Base-by-base conservation (phyloP, 352 stramenopile species). In the Globisporangium rhizosaccharum region DNA sequence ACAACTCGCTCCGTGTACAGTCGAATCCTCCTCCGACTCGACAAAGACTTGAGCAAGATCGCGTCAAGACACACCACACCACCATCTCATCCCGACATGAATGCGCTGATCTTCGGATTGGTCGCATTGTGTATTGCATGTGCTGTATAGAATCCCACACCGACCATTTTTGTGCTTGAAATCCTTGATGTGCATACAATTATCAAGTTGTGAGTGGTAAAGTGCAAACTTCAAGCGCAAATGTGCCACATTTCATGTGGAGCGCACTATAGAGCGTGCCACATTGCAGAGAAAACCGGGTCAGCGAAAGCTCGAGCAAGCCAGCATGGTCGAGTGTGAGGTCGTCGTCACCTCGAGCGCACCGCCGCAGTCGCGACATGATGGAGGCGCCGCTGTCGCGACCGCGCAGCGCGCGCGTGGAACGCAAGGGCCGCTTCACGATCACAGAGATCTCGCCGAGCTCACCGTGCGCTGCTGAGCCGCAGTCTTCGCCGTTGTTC, bases 381-480 rank as follows among this genome's bases (percentile, higher is more conserved):
- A 81, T 77, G 64, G 70, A 74, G 64, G 52, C 28, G 57, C 76
- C 75, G 55, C 48, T 23, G 57, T 75, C 75, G 55, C 65, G 60
- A 39, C 61, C 51, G n/a, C 49, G 23, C 6, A 56, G 64, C 53
- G 72, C 62, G 68, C 80, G 80, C 39, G 81, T 92, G 11, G 76
- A 93, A 70, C 72, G 78, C 65, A 80, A 82, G 56, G 81, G 83
- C 10, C 79, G 83, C 68, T 93, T 93, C 65, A 93, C 83, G 5
- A 93, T 93, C 68, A 90, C 76, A 7, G 80, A 90, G 61, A 82
- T 92, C 56, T 65, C 83, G 50, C 78, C 79, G 2, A 75, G 71
- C 26, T 90, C 79, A 23, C 73, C 75, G 17, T 59, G 57, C 51
- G 80, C 75, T n/a, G 62, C 59, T 7, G 25, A 53, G 15, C 62